Conservation (phyloP, 441 rosid species). For the Hura crepitans region DNA sequence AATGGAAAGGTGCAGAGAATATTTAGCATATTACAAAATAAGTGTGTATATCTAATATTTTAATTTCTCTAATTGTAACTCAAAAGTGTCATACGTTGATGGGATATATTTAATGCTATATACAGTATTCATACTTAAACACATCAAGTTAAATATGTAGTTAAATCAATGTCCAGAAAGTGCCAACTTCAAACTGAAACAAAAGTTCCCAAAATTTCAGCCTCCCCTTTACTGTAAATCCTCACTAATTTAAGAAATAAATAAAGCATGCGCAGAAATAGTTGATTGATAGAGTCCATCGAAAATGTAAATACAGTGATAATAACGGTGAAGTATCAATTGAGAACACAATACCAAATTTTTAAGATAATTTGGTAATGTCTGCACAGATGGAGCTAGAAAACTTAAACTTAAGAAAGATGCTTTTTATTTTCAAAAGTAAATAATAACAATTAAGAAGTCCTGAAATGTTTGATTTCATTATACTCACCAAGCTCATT, state of each 20-base stretch:
- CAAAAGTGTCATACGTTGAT: too few species aligned
- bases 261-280: not conserved
- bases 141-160: too few species aligned
- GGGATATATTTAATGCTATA: too few species aligned
- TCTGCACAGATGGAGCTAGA: not conserved
- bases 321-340: not conserved
- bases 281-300: not conserved
- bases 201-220: constrained; percentile 3
- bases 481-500: constrained; percentile 69
- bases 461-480: not conserved
- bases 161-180: not conserved
- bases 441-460: not conserved
- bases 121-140: too few species aligned
- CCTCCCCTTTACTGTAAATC: not conserved
- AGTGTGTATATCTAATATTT: too few species aligned
- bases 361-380: not conserved
- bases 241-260: not conserved
- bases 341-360: not conserved
- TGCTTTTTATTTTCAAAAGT: constrained; percentile 1
- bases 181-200: not conserved
- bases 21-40: too few species aligned
- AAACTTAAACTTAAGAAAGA: not conserved
- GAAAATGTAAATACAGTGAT: not conserved
- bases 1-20: too few species aligned
- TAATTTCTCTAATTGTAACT: too few species aligned